Evolutionary conservation across 768 basidiomycete genomes (phyloP), one percentile per base, ranked within the genome.

Genomic region (Mycena metata): DNA sequence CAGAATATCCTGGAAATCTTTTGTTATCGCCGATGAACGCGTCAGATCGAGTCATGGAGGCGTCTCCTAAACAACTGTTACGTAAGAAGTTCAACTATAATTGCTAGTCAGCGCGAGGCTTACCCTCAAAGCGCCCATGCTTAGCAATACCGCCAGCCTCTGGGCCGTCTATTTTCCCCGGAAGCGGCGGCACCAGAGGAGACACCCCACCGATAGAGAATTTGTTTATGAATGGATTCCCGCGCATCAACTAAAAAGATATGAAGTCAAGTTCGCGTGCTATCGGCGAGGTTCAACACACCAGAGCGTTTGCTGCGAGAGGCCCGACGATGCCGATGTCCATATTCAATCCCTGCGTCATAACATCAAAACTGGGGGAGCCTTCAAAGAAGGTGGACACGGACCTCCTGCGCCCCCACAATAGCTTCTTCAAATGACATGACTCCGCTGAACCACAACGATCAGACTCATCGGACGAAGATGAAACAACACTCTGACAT

Each of bases 1-100:
- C n/a, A n/a, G n/a, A n/a, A n/a, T n/a, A n/a, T n/a, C n/a, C n/a
- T 70, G 69, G 35, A 70, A 70, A 42, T 70, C 41, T 5, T 65
- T 59, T n/a, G 41, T 70, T 70, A 21, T 70, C 69, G 33, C 69
- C 69, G 16, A 70, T 67, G 23, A 67, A 63, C 54, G 60, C 60
- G 69, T 70, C 65, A 10, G 59, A 52, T 17, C 69, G 56, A 3
- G 64, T 70, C 59, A 70, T 66, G 16, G 69, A 66, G 7, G 64
- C 69, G 21, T 70, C 60, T 6, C 64, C 69, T 66, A n/a, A n/a
- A n/a, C n/a, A n/a, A n/a, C n/a, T n/a, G n/a, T n/a, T n/a, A n/a
- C n/a, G n/a, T n/a, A n/a, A n/a, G n/a, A n/a, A n/a, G n/a, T n/a
- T n/a, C n/a, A n/a, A n/a, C n/a, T n/a, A n/a, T n/a, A n/a, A n/a